Percentiles rank a stretch among this genome's conserved stretches.
phyloP scores from a whole-genome alignment of 2,329 filamentous ascomycete species.

The Talaromyces sp. region DNA sequence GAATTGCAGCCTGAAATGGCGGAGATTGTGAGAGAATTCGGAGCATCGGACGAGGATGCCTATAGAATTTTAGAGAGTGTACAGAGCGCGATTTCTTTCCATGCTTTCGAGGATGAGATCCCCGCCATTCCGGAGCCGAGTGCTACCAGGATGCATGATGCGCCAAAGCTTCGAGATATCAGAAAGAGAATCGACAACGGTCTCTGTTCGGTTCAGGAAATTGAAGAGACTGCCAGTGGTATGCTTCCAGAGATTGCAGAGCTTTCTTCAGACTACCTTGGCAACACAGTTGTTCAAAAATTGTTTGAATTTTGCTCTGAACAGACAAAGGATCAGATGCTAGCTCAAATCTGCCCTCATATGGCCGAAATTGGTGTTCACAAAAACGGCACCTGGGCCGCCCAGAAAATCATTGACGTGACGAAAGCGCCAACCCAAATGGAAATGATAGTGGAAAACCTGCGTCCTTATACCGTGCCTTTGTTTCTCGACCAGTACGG shows the following conservation, averaged over 20 bases:
- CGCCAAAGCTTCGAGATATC: constrained; percentile 90
- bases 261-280: constrained; percentile 89
- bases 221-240: constrained; percentile 83
- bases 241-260: constrained; percentile 98
- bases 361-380: constrained; percentile 95
- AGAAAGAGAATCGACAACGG: constrained; percentile 97
- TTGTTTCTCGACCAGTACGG: constrained; percentile 97
- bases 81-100: constrained; percentile 70
- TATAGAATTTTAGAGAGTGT: constrained; percentile 68
- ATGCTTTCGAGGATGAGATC: constrained; percentile 73
- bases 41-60: constrained; percentile 74
- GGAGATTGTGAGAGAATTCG: constrained; percentile 82
- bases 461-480: constrained; percentile 81
- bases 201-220: constrained; percentile 76
- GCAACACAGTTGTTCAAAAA: constrained; percentile 99
- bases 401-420: constrained; percentile 98
- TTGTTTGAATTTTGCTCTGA: constrained; percentile 96
- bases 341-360: constrained; percentile 80
- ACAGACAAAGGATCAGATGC: constrained; percentile 83
- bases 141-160: constrained; percentile 85
- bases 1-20: constrained; percentile 81
- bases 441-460: constrained; percentile 74
- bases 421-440: constrained; percentile 82
- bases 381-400: constrained; percentile 99
- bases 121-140: constrained; percentile 84